A percentile compares a stretch with the other conserved stretches of the same genome.
Evolutionary conservation across 768 basidiomycete species (phyloP).

Genomic region (Pleurotus tuoliensis): DNA sequence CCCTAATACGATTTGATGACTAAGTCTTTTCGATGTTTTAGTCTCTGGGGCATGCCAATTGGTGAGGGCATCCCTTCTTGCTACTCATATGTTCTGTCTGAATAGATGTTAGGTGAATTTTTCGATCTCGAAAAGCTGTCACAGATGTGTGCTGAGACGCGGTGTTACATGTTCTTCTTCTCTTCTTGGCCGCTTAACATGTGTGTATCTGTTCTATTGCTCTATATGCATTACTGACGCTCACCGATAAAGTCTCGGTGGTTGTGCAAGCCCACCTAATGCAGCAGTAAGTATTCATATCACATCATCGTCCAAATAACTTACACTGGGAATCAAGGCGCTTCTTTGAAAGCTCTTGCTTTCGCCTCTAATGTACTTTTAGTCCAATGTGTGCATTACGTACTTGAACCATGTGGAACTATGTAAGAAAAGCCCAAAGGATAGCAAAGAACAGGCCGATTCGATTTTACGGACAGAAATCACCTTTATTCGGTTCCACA

Average conservation of each 20-base stretch:
- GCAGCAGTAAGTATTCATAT: conserved; percentile 48
- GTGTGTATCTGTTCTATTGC: conserved; percentile 30
- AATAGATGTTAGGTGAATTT: conserved; percentile 49
- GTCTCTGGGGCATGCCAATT: conserved; percentile 73
- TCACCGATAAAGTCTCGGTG: conserved; percentile 47
- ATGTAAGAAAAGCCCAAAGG: too few species aligned
- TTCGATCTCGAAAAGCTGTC: conserved; percentile 68
- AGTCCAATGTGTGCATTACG: too few species aligned
- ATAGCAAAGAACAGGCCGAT: too few species aligned
- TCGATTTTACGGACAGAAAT: too few species aligned
- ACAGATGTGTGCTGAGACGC: conserved; percentile 48
- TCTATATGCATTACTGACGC: neutral
- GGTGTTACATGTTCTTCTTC: conserved; percentile 72
- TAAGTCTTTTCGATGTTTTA: conserved; percentile 17
- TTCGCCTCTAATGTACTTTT: too few species aligned
- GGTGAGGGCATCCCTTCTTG: conserved; percentile 29
- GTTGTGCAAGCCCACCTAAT: conserved; percentile 68
- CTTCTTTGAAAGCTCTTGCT: too few species aligned
- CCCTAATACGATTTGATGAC: neutral
- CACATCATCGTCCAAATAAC: too few species aligned
- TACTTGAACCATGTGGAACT: too few species aligned
- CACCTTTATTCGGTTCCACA: too few species aligned
- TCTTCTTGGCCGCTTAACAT: conserved; percentile 73
- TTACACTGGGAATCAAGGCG: too few species aligned
- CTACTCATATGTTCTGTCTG: neutral